Conservation (phyloP, 2,329 filamentous ascomycete genomes). For the Incumbomyces delicatus region DNA sequence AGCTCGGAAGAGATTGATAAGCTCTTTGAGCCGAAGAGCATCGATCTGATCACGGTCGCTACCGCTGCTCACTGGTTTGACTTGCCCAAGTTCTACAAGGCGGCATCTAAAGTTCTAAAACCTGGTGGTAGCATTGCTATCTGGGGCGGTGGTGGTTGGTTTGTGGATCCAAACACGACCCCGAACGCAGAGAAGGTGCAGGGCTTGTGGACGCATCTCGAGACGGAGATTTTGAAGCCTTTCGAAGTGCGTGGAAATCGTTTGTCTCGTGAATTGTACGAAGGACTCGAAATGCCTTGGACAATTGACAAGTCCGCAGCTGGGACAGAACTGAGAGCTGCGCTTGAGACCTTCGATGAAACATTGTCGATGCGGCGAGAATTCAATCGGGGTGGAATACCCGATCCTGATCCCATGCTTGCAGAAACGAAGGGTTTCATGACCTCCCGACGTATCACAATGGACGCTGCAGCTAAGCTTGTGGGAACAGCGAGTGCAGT, state of each 20-base stretch:
- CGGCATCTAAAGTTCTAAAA: conserved; percentile 38
- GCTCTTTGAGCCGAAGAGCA: conserved; percentile 26
- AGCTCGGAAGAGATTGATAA: conserved; percentile 37
- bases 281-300: conserved; percentile 43
- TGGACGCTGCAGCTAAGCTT: conserved; percentile 21
- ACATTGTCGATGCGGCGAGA: conserved; percentile 10
- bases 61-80: conserved; percentile 52
- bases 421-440: conserved; percentile 24
- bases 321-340: conserved; percentile 19
- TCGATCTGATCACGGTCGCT: conserved; percentile 44
- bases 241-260: conserved; percentile 37
- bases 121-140: conserved; percentile 47
- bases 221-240: conserved; percentile 28
- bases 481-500: conserved; percentile 30
- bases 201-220: conserved; percentile 30
- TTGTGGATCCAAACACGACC: conserved; percentile 25
- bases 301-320: conserved; percentile 10
- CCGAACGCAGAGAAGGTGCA: conserved; percentile 37
- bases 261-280: conserved; percentile 33
- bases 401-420: conserved; percentile 8
- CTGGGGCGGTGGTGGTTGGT: conserved; percentile 31
- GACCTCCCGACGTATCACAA: conserved; percentile 13
- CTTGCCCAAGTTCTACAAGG: conserved; percentile 41
- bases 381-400: conserved; percentile 10
- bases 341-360: conserved; percentile 12